These are phyloP conservation scores for Colletotrichum aenigma DNA, from an alignment of 2,329 filamentous ascomycete genomes.

Conservation along the genomic window DNA sequence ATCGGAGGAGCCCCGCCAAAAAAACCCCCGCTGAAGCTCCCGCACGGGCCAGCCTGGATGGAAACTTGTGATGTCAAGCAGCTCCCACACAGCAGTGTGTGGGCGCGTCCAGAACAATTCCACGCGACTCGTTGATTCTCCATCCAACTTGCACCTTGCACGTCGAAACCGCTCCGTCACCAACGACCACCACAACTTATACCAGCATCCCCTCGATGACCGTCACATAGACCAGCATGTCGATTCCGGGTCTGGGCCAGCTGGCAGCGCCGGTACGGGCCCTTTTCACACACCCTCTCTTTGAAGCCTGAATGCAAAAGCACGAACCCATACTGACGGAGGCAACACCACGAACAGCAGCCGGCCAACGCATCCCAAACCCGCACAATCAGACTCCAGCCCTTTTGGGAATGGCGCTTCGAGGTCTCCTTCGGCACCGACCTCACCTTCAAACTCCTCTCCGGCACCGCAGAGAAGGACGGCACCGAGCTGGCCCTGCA, in stretches of 20 bases:
- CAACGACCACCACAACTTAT: not conserved
- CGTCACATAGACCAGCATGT: slow-evolving; percentile 53
- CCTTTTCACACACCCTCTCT: not conserved
- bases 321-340: not conserved
- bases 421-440: slow-evolving; percentile 61
- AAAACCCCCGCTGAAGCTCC: slow-evolving; percentile 5
- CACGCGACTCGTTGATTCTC: not conserved
- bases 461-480: slow-evolving; percentile 89
- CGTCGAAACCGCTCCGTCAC: not conserved
- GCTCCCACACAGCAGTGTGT: not conserved
- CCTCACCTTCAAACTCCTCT: slow-evolving; percentile 65
- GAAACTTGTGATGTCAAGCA: slow-evolving; percentile 11
- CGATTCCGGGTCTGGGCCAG: slow-evolving; percentile 76
- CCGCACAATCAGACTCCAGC: slow-evolving; percentile 57
- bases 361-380: slow-evolving; percentile 43
- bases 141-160: not conserved
- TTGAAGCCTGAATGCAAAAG: not conserved
- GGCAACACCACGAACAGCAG: slow-evolving; percentile 3
- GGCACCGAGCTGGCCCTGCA: slow-evolving; percentile 89
- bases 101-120: not conserved
- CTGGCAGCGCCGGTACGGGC: slow-evolving; percentile 61
- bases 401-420: slow-evolving; percentile 80
- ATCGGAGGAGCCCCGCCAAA: slow-evolving; percentile 1
- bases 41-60: not conserved
- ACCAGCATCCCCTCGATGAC: not conserved